Base-by-base conservation (phyloP, 331 rosid genomes). In the Malus hybrid region DNA sequence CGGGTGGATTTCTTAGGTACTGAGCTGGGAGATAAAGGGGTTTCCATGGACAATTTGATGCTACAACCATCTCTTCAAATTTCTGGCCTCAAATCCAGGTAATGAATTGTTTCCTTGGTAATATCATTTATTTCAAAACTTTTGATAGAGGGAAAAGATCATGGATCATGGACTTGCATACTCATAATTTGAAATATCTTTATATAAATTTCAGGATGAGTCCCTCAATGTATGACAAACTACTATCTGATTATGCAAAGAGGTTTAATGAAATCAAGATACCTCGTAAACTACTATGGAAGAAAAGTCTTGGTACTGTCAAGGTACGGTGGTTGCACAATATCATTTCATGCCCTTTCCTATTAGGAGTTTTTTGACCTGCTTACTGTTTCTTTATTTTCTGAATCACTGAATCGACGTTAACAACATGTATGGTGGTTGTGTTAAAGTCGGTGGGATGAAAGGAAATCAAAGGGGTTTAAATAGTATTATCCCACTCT, bases 51-150 rank as follows among this genome's bases (percentile, higher is more conserved):
- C 68, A 67, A 44, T 44, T 92, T 76, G 85, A 88, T 82, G 90
- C 93, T 15, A 90, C 97, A 71, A 90, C 87, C 79, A 73, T 92
- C 79, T 94, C 97, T 83, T 88, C 97, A 52, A 94, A 94, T 86
- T 94, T 94, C 82, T 94, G 99, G 99, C 99, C 99, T 79, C 92
- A 94, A 77, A 94, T 94, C 85, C 99, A 92, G 96, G 96, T 94
- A 59, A 61, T 57, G 20, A 56, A 54, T 28, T 27, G 31, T 56
- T 65, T 56, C 48, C 64, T 42, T 57, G 15, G 57, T 64, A 50
- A 20, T 75, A 13, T 61, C 65, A 46, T 56, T 29, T 12, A 67
- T 31, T 12, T 73, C 0, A 32, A 32, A 63, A 12, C 60, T 29
- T 48, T 48, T 48, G 7, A 48, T 48, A 48, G 55, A 42, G 70